Evolutionary conservation across 2,329 filamentous ascomycete species (phyloP).

Genomic region (Pseudocercospora musae): DNA sequence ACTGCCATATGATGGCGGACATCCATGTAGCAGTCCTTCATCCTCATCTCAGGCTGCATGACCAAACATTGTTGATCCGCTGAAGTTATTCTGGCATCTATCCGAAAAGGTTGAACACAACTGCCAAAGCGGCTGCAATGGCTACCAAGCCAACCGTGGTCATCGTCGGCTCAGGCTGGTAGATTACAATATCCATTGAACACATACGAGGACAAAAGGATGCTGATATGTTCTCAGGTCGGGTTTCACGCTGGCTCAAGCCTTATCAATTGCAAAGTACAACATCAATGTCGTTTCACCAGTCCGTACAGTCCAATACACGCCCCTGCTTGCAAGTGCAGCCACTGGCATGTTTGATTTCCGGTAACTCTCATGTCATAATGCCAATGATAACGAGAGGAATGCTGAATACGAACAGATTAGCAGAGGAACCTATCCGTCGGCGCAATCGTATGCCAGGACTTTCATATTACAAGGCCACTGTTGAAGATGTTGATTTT

Average conservation of each 20-base stretch:
- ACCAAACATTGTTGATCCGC: neutral
- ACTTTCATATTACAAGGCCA: constrained; percentile 39
- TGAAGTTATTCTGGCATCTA: neutral
- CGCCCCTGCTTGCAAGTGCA: constrained; percentile 45
- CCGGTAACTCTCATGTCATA: constrained; percentile 43
- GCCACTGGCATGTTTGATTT: constrained; percentile 47
- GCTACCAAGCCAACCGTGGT: constrained; percentile 15
- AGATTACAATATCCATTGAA: neutral
- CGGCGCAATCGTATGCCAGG: constrained; percentile 29
- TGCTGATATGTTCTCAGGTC: constrained; percentile 28
- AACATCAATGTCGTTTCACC: constrained; percentile 44
- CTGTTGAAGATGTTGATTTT: constrained; percentile 40
- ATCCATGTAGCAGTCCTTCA: neutral
- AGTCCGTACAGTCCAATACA: constrained; percentile 43
- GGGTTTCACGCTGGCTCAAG: constrained; percentile 39
- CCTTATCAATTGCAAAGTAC: constrained; percentile 37
- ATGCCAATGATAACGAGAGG: constrained; percentile 57
- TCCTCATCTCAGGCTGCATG: neutral
- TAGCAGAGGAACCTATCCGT: constrained; percentile 46
- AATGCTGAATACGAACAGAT: constrained; percentile 31
- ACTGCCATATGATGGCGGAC: neutral
- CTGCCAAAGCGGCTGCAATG: constrained; percentile 3
- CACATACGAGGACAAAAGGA: neutral
- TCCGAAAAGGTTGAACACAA: neutral
- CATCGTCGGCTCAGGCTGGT: constrained; percentile 38